These are phyloP conservation scores for Coprinellus aureogranulatus DNA, from an alignment of 768 basidiomycete genomes.

Conservation along the genomic window DNA sequence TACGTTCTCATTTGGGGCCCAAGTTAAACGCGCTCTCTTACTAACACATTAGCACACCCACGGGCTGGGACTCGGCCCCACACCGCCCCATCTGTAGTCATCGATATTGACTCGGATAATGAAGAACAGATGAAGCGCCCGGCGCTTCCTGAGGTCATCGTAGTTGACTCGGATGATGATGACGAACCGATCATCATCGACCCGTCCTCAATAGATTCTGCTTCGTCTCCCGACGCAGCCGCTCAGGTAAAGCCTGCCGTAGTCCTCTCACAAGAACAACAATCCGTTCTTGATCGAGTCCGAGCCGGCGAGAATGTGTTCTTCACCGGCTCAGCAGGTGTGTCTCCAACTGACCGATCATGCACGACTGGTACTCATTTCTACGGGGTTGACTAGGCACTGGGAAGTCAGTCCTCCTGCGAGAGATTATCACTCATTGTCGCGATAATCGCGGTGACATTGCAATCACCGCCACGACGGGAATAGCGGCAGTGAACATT, in stretches of 20 bases:
- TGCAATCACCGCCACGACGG: slow-evolving; percentile 74
- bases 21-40: too few species aligned
- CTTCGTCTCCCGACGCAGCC: background rate
- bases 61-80: background rate
- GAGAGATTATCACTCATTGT: slow-evolving; percentile 63
- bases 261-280: slow-evolving; percentile 55
- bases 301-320: slow-evolving; percentile 66
- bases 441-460: slow-evolving; percentile 23
- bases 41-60: background rate
- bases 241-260: slow-evolving; percentile 3
- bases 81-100: background rate
- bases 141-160: background rate
- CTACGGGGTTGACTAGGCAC: slow-evolving; percentile 44
- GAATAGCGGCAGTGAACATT: slow-evolving; percentile 80
- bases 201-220: background rate
- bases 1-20: slow-evolving; percentile 10
- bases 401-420: slow-evolving; percentile 79
- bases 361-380: background rate
- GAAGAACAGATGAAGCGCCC: background rate
- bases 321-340: slow-evolving; percentile 85
- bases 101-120: background rate
- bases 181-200: background rate
- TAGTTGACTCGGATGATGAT: background rate
- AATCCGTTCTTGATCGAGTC: slow-evolving; percentile 48
- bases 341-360: slow-evolving; percentile 5